Evolutionary conservation across 2,329 filamentous ascomycete species (phyloP).

Genomic region (Pseudogymnoascus verrucosus): DNA sequence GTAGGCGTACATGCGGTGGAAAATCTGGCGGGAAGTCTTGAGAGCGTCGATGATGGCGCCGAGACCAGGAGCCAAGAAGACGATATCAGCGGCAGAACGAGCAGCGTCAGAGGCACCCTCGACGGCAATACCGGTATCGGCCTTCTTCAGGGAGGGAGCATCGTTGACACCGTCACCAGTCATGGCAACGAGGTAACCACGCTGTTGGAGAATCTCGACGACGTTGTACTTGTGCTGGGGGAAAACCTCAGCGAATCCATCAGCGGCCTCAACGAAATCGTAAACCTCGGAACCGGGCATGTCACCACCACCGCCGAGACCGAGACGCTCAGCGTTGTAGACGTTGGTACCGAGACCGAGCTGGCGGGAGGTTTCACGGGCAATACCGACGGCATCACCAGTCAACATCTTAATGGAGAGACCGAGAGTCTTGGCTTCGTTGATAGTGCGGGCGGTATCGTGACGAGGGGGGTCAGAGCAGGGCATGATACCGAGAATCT

Average conservation of each 20-base stretch:
- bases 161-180: conserved; percentile 95
- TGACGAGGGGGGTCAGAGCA: conserved; percentile 87
- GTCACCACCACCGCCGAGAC: conserved; percentile 81
- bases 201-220: conserved; percentile 87
- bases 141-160: conserved; percentile 86
- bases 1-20: conserved; percentile 95
- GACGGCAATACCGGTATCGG: conserved; percentile 93
- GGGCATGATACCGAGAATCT: conserved; percentile 91
- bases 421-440: conserved; percentile 80
- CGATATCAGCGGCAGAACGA: conserved; percentile 84
- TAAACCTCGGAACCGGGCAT: conserved; percentile 92
- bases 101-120: conserved; percentile 88
- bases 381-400: conserved; percentile 88
- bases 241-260: conserved; percentile 92
- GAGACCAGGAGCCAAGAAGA: conserved; percentile 85
- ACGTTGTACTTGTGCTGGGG: conserved; percentile 94
- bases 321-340: conserved; percentile 87
- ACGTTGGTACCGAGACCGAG: conserved; percentile 88
- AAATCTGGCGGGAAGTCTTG: conserved; percentile 89
- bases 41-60: conserved; percentile 88
- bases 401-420: conserved; percentile 94
- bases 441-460: conserved; percentile 83
- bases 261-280: conserved; percentile 90
- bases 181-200: conserved; percentile 91
- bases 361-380: conserved; percentile 83